A percentile compares a stretch with the other conserved stretches of the same genome.
phyloP scores from a whole-genome alignment of 139 green algal genomes.

The Chlorella sp. region DNA sequence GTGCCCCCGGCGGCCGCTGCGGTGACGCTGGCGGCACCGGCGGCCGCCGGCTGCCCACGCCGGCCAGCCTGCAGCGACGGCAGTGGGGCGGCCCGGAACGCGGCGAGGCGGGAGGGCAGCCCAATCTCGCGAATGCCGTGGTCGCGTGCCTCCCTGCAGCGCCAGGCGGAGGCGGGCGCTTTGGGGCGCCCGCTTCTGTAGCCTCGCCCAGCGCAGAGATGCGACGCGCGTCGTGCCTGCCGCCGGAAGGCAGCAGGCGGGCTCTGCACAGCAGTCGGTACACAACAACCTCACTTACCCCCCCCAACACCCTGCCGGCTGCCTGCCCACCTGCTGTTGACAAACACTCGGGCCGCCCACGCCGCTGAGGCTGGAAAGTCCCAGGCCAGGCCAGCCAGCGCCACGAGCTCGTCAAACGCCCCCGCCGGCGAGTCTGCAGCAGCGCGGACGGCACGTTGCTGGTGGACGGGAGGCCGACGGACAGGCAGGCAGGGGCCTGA shows the following conservation, averaged over 20 bases:
- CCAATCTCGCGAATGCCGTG: constrained; percentile 78
- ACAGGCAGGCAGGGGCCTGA: neutral
- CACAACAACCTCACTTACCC: neutral
- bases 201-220: neutral
- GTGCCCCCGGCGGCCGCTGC: neutral
- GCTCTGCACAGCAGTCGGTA: neutral
- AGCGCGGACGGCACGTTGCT: neutral
- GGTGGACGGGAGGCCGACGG: neutral
- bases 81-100: constrained; percentile 54
- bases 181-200: neutral
- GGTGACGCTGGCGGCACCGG: neutral
- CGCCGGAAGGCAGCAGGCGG: neutral
- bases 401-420: constrained; percentile 91
- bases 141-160: constrained; percentile 64
- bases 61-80: neutral
- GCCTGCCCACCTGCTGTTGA: constrained; percentile 71
- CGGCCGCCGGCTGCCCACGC: neutral
- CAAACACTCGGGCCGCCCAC: constrained; percentile 89
- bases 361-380: constrained; percentile 93
- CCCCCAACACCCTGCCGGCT: neutral
- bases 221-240: neutral
- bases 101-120: constrained; percentile 79
- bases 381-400: constrained; percentile 90
- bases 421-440: constrained; percentile 81
- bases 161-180: neutral